Percentiles rank a stretch among this genome's conserved stretches.
Evolutionary conservation across 2,329 filamentous ascomycete species (phyloP).

Genomic region (Leptographium flavum): DNA sequence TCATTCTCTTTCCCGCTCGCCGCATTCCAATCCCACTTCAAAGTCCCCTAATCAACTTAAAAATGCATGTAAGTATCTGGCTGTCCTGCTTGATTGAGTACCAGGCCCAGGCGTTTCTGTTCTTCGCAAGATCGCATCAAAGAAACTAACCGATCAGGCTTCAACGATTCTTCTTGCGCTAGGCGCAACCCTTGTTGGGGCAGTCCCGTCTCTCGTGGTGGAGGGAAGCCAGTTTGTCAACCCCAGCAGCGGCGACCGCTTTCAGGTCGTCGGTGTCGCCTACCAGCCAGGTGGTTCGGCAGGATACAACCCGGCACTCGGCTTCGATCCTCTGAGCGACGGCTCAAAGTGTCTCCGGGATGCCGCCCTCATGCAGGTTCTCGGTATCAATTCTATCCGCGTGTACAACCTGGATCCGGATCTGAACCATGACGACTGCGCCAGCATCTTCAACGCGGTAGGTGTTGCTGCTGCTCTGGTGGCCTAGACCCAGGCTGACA

Average conservation of each 20-base stretch:
- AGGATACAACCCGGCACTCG: constrained; percentile 39
- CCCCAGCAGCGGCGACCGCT: constrained; percentile 40
- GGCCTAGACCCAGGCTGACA: background rate
- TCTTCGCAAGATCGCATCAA: no score
- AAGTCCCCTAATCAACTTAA: no score
- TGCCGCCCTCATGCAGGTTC: constrained; percentile 49
- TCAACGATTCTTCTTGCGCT: constrained; percentile 36
- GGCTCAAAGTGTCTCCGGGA: constrained; percentile 45
- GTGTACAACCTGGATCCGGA: constrained; percentile 56
- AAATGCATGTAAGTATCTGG: no score
- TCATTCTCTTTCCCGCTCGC: background rate
- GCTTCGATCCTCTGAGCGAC: constrained; percentile 46
- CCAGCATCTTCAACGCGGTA: constrained; percentile 51
- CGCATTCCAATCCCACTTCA: no score
- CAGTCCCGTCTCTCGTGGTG: constrained; percentile 42
- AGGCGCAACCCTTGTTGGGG: constrained; percentile 36
- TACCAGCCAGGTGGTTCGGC: constrained; percentile 56
- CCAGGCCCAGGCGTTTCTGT: no score
- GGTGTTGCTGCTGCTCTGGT: constrained; percentile 7
- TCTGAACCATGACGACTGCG: constrained; percentile 52
- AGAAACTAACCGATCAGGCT: constrained; percentile 17
- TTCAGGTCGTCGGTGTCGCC: constrained; percentile 53
- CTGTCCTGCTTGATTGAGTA: no score
- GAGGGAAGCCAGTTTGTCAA: constrained; percentile 47
- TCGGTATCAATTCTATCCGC: constrained; percentile 53